Base-by-base conservation (phyloP, 768 basidiomycete genomes). In the Kwoniella bestiolae region DNA sequence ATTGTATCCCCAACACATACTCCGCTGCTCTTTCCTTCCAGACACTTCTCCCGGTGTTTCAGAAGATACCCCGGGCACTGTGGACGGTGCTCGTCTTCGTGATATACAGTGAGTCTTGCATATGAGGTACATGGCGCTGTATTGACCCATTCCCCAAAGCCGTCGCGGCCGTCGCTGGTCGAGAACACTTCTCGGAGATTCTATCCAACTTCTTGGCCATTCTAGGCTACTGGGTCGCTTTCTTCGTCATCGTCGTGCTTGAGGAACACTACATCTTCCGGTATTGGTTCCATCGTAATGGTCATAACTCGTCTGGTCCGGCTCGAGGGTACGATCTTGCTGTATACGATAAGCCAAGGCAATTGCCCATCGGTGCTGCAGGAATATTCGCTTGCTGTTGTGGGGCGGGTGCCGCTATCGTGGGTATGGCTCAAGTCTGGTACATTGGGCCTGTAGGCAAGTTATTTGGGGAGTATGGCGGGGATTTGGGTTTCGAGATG, bases 401-500 rank as follows among this genome's bases (percentile, higher is more conserved):
- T 57, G 86, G 86, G 9, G 83, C 84, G 4, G 83, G 73, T 0
- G 85, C 85, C 1, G 85, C 86, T 0, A 83, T 86, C 1, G 75
- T 86, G 5, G 84, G 85, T 1, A 87, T 87, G 86, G 83, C 86
- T 7, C 70, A 77, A 53, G 66, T 63, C 1, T 85, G 85, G 85
- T 86, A 86, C 60, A 84, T 82, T 1, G 86, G 86, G 0, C 86
- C 85, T 0, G 70, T 86, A 3, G 86, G 82, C 3, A 73, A 71
- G 51, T 63, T 82, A 49, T 83, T 85, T 3, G 85, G 85, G 12
- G 75, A 77, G 49, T 83, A 74, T 44, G 86, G 86, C 31, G 86
- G 84, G 1, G 86, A 87, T 69, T 80, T 87, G 29, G 86, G 86
- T 32, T 86, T 87, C 61, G 86, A 86, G 81, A 84, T 85, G 29